Conservation (phyloP, 306 rosid genomes). For the Fragaria nilgerrensis region DNA sequence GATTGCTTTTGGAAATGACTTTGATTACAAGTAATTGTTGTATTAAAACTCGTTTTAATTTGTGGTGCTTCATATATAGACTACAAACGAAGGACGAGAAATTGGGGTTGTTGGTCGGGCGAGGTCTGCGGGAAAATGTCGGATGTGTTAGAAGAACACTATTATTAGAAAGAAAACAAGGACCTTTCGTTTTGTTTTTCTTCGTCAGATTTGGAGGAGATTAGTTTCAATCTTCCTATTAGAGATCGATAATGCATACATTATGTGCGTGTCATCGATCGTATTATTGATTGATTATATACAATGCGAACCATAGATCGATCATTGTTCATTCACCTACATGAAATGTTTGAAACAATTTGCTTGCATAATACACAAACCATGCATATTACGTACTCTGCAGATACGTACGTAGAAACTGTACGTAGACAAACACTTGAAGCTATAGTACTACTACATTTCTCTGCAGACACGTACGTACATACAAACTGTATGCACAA, state of each 20-base stretch:
- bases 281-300: not conserved
- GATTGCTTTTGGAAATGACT: not conserved
- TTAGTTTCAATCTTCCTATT: not conserved
- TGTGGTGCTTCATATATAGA: not conserved
- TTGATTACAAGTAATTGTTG: not conserved
- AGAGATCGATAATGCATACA: not conserved
- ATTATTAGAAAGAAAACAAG: not conserved
- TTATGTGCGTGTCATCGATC: not conserved
- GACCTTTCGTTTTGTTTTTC: not conserved
- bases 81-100: not conserved
- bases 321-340: not conserved
- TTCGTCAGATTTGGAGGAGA: not conserved
- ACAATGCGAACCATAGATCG: not conserved
- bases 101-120: not conserved
- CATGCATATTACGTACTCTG: too few relatives aligned
- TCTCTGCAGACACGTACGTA: too few relatives aligned
- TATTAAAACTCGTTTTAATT: not conserved
- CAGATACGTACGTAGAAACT: too few relatives aligned
- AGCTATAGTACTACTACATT: too few relatives aligned
- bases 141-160: not conserved
- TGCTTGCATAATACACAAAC: too few relatives aligned
- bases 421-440: too few relatives aligned
- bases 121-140: not conserved
- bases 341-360: not conserved
- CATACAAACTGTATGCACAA: not conserved